These are phyloP conservation scores for Solanum chilense DNA, from an alignment of 257 asterid species.

Conservation along the genomic window DNA sequence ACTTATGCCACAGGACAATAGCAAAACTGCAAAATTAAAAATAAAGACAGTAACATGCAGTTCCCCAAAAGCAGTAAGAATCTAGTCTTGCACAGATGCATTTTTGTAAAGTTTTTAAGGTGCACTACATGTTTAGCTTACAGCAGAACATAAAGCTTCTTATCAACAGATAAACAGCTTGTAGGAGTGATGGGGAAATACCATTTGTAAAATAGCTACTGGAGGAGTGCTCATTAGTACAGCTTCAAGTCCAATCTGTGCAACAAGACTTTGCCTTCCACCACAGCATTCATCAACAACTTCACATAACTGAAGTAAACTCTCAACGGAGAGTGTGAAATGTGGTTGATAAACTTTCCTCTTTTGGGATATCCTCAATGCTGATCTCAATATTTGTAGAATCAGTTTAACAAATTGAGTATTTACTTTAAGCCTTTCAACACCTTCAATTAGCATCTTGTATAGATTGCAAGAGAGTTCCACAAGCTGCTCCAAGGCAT, in stretches of 20 bases:
- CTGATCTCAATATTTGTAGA: conserved; percentile 43
- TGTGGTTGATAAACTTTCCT: conserved; percentile 70
- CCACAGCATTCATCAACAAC: conserved; percentile 41
- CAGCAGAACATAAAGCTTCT: not conserved
- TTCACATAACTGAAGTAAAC: conserved; percentile 44
- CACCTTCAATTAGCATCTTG: conserved; percentile 42
- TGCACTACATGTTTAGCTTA: not conserved
- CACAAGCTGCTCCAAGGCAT: conserved; percentile 80
- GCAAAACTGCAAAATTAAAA: not conserved
- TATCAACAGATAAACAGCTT: not conserved
- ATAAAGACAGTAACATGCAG: not conserved
- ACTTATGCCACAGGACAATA: not conserved
- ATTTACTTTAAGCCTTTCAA: conserved; percentile 26
- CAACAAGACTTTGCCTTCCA: conserved; percentile 23
- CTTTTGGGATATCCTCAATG: conserved; percentile 70
- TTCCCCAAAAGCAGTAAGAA: not conserved
- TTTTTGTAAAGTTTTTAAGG: not conserved
- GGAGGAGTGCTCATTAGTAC: conserved; percentile 79
- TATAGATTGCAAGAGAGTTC: conserved; percentile 59
- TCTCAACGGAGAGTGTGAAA: conserved; percentile 50
- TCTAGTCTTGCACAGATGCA: not conserved
- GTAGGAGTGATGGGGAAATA: conserved; percentile 17
- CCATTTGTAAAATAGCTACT: conserved; percentile 42
- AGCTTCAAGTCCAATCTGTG: conserved; percentile 57
- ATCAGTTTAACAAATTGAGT: conserved; percentile 27